phyloP scores from a whole-genome alignment of 1,284 basidiomycete species.

The Moesziomyces globuligerus region DNA sequence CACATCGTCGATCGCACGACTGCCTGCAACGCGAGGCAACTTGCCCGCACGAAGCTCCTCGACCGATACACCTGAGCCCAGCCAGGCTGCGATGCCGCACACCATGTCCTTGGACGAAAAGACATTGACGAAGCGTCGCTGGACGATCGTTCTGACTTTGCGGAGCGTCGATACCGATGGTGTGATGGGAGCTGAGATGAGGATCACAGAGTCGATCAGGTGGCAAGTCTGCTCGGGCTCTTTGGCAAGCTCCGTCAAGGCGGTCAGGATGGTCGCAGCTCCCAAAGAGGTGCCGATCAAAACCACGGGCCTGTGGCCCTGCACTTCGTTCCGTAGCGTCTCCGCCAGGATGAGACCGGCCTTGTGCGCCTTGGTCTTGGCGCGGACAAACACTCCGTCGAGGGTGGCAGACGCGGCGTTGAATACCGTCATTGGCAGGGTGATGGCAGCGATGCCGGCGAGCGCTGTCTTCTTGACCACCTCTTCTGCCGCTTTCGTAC shows the following conservation, averaged over 20 bases:
- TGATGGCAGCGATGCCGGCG: slow-evolving; percentile 72
- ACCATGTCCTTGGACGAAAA: slow-evolving; percentile 70
- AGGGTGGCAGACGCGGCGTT: slow-evolving; percentile 65
- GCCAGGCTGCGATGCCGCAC: slow-evolving; percentile 70
- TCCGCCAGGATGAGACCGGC: slow-evolving; percentile 72
- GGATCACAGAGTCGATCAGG: slow-evolving; percentile 71
- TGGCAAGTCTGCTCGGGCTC: slow-evolving; percentile 52
- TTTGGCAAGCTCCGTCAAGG: slow-evolving; percentile 70
- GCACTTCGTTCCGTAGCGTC: slow-evolving; percentile 71
- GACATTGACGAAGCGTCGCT: slow-evolving; percentile 71
- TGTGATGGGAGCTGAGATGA: slow-evolving; percentile 69
- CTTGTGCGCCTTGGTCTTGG: slow-evolving; percentile 44
- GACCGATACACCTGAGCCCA: slow-evolving; percentile 66
- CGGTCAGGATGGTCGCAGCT: slow-evolving; percentile 71
- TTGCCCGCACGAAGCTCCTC: slow-evolving; percentile 69
- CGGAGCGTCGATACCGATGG: slow-evolving; percentile 70
- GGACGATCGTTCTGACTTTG: slow-evolving; percentile 69
- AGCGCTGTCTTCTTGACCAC: slow-evolving; percentile 72
- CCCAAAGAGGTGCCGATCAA: slow-evolving; percentile 72
- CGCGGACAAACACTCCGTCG: slow-evolving; percentile 68
- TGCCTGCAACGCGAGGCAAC: slow-evolving; percentile 49
- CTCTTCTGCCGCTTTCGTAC: slow-evolving; percentile 64
- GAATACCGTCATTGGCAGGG: slow-evolving; percentile 70
- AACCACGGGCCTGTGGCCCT: slow-evolving; percentile 72
- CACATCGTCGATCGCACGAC: slow-evolving; percentile 40